Base-by-base conservation (phyloP, 805 yeast genomes). In the Candida railenensis region DNA sequence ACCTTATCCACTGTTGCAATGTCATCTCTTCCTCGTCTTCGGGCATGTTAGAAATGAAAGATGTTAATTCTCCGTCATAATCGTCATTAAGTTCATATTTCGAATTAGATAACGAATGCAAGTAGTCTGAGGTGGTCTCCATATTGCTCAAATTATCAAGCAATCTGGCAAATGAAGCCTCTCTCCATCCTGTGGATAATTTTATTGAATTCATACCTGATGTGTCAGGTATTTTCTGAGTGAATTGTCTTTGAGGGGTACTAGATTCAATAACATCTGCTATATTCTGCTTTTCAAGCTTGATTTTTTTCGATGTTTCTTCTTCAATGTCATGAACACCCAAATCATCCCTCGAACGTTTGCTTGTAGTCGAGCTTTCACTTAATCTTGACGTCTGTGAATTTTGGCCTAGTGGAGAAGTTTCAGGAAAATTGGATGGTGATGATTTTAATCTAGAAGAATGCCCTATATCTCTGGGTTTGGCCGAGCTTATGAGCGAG, bases 1-100 rank as follows among this genome's bases (percentile, higher is more conserved):
- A 69, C 25, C 58, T 57, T 18, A 87, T 64, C 96, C 96, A 89
- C 48, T 85, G 79, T 42, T 74, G 72, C n/a, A 89, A 77, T 0
- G 86, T 79, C 85, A 84, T 81, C 11, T 78, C 71, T 53, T 87
- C 69, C 56, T 87, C 90, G 21, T 77, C 78, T 25, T 77, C 81
- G 0, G 92, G 91, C 80, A 87, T 81, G 37, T 80, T 81, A 1
- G 82, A 73, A 4, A 85, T 80, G 55, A 86, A 86, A 42, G 71
- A 71, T 0, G 87, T 79, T 19, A 87, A 63, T 22, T 77, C 76
- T 1, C 92, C 90, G 48, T 83, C 88, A 36, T 70, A 59, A 57
- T 87, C 95, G 50, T 83, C 81, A 51, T 77, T 73, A 15, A 83
- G 62, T 36, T 72, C 70, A 49, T 69, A 71, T 7, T 60, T 61